Percentiles rank a stretch among this genome's conserved stretches.
Evolutionary conservation across 2,329 filamentous ascomycete genomes (phyloP).

Genomic region (Ascochyta pisi): DNA sequence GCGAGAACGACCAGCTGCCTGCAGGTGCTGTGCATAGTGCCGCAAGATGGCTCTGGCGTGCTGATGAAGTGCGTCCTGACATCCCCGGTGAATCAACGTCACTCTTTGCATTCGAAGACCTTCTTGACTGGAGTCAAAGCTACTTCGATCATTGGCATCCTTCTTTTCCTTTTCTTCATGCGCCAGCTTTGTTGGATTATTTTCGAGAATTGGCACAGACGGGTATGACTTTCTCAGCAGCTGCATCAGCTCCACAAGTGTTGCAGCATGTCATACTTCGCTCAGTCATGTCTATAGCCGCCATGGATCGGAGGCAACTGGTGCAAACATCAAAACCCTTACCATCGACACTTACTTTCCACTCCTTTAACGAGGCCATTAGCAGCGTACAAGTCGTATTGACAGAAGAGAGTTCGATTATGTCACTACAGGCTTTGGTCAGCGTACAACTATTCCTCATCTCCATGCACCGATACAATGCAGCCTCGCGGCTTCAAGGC

Average conservation of each 20-base stretch:
- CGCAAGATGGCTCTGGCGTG: slow-evolving; percentile 30
- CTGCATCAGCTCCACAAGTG: not conserved
- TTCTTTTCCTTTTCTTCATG: slow-evolving; percentile 34
- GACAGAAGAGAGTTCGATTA: slow-evolving; percentile 32
- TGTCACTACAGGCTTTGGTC: slow-evolving; percentile 32
- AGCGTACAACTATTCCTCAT: slow-evolving; percentile 35
- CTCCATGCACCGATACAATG: slow-evolving; percentile 35
- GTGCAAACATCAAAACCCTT: slow-evolving; percentile 7
- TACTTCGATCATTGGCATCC: slow-evolving; percentile 40
- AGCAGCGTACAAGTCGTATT: slow-evolving; percentile 24
- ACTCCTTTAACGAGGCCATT: slow-evolving; percentile 31
- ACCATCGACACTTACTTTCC: slow-evolving; percentile 24
- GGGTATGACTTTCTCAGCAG: too few species aligned
- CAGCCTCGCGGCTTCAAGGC: slow-evolving; percentile 32
- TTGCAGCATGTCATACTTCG: slow-evolving; percentile 32
- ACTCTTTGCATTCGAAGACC: slow-evolving; percentile 26
- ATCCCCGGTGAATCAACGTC: not conserved
- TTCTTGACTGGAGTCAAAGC: slow-evolving; percentile 36
- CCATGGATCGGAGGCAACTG: slow-evolving; percentile 31
- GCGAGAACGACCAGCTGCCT: slow-evolving; percentile 30
- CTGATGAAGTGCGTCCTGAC: slow-evolving; percentile 21
- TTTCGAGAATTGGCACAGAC: slow-evolving; percentile 14
- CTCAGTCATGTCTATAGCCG: slow-evolving; percentile 33
- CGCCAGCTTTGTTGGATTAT: slow-evolving; percentile 29
- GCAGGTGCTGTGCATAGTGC: slow-evolving; percentile 30